phyloP scores from a whole-genome alignment of 1,139 yeast species.

The Magnusiomyces ingens region DNA sequence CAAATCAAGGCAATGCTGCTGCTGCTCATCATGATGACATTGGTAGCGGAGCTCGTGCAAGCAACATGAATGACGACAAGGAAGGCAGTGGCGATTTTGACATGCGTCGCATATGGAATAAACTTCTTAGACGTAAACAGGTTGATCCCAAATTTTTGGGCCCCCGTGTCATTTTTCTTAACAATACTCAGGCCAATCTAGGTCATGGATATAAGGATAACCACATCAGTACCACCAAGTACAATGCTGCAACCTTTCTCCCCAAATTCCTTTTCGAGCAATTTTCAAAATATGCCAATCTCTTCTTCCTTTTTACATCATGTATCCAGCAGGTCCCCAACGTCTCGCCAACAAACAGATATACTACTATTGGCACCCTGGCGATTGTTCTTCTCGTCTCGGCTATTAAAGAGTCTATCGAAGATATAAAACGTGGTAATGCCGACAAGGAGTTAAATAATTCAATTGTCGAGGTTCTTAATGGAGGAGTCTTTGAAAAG shows the following conservation, averaged over 20 bases:
- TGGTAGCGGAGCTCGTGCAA: constrained; percentile 18
- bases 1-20: constrained; percentile 20
- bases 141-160: constrained; percentile 34
- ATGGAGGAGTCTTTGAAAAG: constrained; percentile 56
- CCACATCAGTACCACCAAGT: constrained; percentile 94
- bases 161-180: constrained; percentile 67
- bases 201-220: constrained; percentile 64
- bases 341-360: constrained; percentile 93
- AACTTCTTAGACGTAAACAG: constrained; percentile 37
- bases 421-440: constrained; percentile 79
- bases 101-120: constrained; percentile 48
- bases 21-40: constrained; percentile 9
- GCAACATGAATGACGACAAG: constrained; percentile 17
- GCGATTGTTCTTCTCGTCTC: constrained; percentile 79
- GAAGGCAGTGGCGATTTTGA: constrained; percentile 43
- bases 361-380: constrained; percentile 90
- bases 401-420: constrained; percentile 84
- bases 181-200: constrained; percentile 50
- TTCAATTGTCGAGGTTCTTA: constrained; percentile 66
- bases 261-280: constrained; percentile 96
- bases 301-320: constrained; percentile 89
- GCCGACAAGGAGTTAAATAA: constrained; percentile 88
- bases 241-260: constrained; percentile 84
- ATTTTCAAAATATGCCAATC: constrained; percentile 92
- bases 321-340: constrained; percentile 94